These are phyloP conservation scores for Inga leiocalycina DNA, from an alignment of 306 rosid genomes.

Conservation along the genomic window DNA sequence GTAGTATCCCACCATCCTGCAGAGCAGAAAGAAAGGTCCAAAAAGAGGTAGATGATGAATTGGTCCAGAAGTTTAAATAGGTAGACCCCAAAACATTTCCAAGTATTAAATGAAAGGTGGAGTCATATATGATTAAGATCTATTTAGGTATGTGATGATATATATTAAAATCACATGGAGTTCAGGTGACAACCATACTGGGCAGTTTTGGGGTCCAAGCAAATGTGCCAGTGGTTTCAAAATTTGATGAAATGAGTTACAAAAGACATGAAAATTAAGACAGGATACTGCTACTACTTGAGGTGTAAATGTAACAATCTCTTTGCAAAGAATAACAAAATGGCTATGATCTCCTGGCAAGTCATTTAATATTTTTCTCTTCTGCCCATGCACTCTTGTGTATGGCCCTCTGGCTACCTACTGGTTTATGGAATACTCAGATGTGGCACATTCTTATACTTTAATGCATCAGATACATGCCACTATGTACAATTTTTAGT, in stretches of 20 bases:
- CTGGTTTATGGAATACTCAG: neutral
- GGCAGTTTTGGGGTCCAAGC: neutral
- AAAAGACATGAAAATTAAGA: neutral
- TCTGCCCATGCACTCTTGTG: neutral
- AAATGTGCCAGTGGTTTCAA: neutral
- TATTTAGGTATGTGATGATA: neutral
- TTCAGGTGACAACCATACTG: conserved; percentile 45
- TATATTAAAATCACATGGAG: conserved; percentile 47
- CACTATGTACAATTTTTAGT: neutral
- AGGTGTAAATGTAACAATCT: neutral
- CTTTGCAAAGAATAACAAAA: neutral
- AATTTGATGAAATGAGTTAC: neutral
- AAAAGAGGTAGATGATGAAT: neutral
- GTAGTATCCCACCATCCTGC: neutral
- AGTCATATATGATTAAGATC: conserved; percentile 27
- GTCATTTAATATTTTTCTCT: neutral
- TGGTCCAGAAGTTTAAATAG: neutral
- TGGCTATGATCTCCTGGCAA: neutral
- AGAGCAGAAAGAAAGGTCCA: neutral
- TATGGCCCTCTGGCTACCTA: neutral
- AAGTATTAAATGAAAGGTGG: conserved; percentile 46
- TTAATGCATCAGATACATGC: neutral
- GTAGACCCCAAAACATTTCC: conserved; percentile 34
- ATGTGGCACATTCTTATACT: neutral
- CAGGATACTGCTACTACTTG: neutral